phyloP scores from a whole-genome alignment of 176 grass and related monocot species.

The Triticum urartu region DNA sequence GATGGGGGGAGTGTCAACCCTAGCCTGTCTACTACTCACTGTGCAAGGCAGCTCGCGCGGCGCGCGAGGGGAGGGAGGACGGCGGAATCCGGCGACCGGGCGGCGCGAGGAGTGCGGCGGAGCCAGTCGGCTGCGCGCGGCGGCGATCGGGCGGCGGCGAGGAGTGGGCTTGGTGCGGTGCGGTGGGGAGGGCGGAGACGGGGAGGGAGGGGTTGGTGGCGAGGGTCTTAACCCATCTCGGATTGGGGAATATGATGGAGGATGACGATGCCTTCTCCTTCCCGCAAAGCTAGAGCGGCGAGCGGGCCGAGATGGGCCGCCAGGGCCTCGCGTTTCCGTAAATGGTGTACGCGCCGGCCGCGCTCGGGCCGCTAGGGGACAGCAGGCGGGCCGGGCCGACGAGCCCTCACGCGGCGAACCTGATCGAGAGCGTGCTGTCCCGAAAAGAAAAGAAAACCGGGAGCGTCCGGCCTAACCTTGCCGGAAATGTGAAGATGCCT shows the following conservation, averaged over 20 bases:
- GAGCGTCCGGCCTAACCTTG: neutral
- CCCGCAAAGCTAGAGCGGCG: neutral
- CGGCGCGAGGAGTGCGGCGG: neutral
- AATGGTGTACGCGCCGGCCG: neutral
- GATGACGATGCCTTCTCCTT: constrained; percentile 14
- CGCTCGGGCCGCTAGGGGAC: neutral
- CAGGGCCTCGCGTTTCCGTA: neutral
- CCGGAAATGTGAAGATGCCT: neutral
- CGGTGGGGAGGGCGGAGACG: neutral
- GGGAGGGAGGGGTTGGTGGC: constrained; percentile 17
- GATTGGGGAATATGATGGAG: neutral
- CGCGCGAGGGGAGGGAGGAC: neutral
- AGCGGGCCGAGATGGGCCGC: neutral
- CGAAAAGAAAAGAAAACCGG: too few relatives aligned
- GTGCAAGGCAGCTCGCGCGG: neutral
- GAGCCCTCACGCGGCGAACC: neutral
- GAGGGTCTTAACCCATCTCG: constrained; percentile 18
- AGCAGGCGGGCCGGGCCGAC: neutral
- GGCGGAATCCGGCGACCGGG: neutral
- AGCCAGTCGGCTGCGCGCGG: neutral
- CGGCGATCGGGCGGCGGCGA: neutral
- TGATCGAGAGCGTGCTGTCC: neutral
- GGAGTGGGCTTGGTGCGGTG: constrained; percentile 7
- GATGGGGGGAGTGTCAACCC: constrained; percentile 11
- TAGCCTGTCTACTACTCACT: constrained; percentile 24